phyloP scores from a whole-genome alignment of 2,329 filamentous ascomycete genomes.

The Paraconiothyrium brasiliense region DNA sequence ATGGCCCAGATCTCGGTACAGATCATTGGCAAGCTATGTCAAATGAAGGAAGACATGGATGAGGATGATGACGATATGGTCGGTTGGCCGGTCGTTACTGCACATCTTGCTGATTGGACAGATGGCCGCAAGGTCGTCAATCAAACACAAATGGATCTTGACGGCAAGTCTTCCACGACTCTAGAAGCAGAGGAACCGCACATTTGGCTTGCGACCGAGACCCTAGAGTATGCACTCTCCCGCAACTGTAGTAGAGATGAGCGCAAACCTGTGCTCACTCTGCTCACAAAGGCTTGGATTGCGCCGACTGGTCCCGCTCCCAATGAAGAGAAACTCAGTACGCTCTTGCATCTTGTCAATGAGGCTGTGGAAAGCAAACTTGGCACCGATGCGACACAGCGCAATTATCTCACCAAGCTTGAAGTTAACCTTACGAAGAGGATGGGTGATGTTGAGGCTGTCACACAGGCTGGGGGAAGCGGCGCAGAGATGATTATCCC shows the following conservation, averaged over 20 bases:
- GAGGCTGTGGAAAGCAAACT: constrained; percentile 60
- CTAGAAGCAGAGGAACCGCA: constrained; percentile 79
- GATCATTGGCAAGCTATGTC: constrained; percentile 74
- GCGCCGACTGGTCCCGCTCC: constrained; percentile 60
- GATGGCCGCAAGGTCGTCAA: constrained; percentile 82
- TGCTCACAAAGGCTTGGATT: constrained; percentile 85
- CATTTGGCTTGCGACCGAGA: constrained; percentile 77
- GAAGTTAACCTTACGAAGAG: constrained; percentile 62
- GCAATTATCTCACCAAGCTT: constrained; percentile 65
- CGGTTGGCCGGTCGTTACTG: constrained; percentile 77
- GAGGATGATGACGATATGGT: constrained; percentile 77
- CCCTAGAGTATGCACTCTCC: constrained; percentile 77
- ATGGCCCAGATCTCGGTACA: constrained; percentile 80
- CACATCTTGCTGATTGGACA: constrained; percentile 92
- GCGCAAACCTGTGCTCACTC: constrained; percentile 71
- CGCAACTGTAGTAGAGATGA: constrained; percentile 77
- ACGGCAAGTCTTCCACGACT: constrained; percentile 63
- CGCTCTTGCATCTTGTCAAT: constrained; percentile 56
- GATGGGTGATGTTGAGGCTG: constrained; percentile 50
- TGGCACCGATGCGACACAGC: constrained; percentile 61
- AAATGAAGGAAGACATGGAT: constrained; percentile 69
- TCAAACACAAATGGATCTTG: constrained; percentile 59
- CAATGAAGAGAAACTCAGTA: constrained; percentile 35
- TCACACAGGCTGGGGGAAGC: constrained; percentile 23
- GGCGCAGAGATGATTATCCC: constrained; percentile 18